Percentiles rank a stretch among this genome's conserved stretches.
These are phyloP conservation scores for Podospora comata DNA, from an alignment of 495 filamentous ascomycete genomes.

Conservation along the genomic window DNA sequence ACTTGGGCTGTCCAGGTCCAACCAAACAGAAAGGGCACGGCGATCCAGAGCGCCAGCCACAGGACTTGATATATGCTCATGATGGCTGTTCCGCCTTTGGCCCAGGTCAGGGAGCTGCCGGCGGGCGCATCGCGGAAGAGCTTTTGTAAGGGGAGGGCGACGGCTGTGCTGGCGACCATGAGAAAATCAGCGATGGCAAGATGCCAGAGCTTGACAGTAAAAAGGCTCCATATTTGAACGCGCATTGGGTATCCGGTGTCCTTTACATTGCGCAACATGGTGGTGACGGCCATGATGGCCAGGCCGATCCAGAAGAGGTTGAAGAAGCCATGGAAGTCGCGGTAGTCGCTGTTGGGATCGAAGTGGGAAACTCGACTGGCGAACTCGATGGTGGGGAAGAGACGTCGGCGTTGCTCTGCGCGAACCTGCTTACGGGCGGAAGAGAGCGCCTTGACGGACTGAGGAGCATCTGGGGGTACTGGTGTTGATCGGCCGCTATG, in stretches of 20 bases:
- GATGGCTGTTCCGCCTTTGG: conserved; percentile 66
- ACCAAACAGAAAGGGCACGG: conserved; percentile 79
- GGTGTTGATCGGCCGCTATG: conserved; percentile 84
- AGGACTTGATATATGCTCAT: conserved; percentile 76
- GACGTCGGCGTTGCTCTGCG: conserved; percentile 71
- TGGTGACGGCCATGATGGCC: conserved; percentile 94
- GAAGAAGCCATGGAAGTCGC: conserved; percentile 95
- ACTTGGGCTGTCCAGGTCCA: conserved; percentile 97
- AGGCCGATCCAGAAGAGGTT: conserved; percentile 95
- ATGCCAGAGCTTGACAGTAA: conserved; percentile 84
- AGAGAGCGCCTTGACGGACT: conserved; percentile 80
- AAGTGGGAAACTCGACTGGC: conserved; percentile 93
- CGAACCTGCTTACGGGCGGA: conserved; percentile 80
- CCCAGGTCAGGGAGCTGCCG: conserved; percentile 65
- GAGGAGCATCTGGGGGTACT: conserved; percentile 83
- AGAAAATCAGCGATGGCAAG: conserved; percentile 75
- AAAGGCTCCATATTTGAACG: conserved; percentile 79
- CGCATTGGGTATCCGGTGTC: conserved; percentile 85
- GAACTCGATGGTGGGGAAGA: conserved; percentile 96
- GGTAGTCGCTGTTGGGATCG: conserved; percentile 86
- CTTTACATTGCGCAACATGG: conserved; percentile 84
- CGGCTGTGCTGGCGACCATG: conserved; percentile 74
- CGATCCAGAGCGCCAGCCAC: conserved; percentile 83
- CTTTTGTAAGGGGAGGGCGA: conserved; percentile 71
- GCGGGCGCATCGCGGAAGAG: conserved; percentile 54